Evolutionary conservation across 140 eudicot genomes (phyloP), one percentile per base, ranked within the genome.

Genomic region (Cichorium intybus): DNA sequence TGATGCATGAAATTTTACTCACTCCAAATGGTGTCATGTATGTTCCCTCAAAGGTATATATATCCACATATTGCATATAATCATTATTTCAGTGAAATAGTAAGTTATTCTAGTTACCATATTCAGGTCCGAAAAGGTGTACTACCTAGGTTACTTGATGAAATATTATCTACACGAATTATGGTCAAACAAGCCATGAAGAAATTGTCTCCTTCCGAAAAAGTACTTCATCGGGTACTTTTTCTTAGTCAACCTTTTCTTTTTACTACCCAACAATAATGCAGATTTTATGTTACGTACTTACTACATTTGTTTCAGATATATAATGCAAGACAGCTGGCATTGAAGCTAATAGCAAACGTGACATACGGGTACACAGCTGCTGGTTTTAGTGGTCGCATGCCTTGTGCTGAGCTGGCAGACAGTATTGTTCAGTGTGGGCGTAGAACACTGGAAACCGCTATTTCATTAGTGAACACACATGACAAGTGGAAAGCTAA

Each of bases 391-490:
- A 88, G 99, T 84, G 99, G 99, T 16, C 97, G 99, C 62, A 93
- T 93, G 99, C 99, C 99, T 67, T 93, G 99, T 64, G 99, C 99
- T 77, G 99, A 88, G 78, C 94, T 93, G 54, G 99, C 99, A 58
- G 99, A 93, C 75, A 93, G 99, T 60, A 93, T 93, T 41, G 99
- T 93, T 70, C 99, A 93, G 66, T 93, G 99, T 77, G 99, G 90
- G 16, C 95, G 99, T 33, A 84, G 95, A 80, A 93, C 99, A 37
- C 80, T 93, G 62, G 99, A 93, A 76, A 79, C 51, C 28, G 95
- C 99, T 60, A 93, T 93, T 33, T 71, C 79, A 62, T 79, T 75
- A 63, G 95, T 93, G 22, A 82, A 84, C 69, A 61, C 83, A 47
- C 80, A 84, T 82, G 88, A 81, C 31, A 78, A 78, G 61, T 93